phyloP scores from a whole-genome alignment of 371 early-diverging fungal species.

The Rhizopus sp. region DNA sequence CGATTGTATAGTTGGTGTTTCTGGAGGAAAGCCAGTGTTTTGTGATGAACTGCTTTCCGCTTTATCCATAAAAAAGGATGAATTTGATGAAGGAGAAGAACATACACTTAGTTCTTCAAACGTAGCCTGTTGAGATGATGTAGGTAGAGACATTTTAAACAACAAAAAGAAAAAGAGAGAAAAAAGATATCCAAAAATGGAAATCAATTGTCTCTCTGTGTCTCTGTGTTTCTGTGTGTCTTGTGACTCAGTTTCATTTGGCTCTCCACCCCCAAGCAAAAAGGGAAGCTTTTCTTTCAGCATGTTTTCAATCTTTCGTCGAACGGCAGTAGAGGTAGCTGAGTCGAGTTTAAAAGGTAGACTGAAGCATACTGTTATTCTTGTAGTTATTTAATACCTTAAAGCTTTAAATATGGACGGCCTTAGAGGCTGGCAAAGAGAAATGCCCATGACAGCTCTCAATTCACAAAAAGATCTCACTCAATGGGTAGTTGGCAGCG shows the following conservation, averaged over 20 bases:
- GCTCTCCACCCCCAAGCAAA: neutral
- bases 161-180: neutral
- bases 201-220: neutral
- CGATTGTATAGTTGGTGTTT: slow-evolving; percentile 26
- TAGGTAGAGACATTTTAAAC: slow-evolving; percentile 1
- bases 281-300: neutral
- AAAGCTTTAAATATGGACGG: slow-evolving; percentile 49
- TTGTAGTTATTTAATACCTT: neutral
- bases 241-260: neutral
- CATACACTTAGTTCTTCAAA: neutral
- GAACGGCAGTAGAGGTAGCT: slow-evolving; percentile 52
- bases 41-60: slow-evolving; percentile 18
- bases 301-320: slow-evolving; percentile 56
- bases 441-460: slow-evolving; percentile 67
- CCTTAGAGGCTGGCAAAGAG: slow-evolving; percentile 63
- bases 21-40: slow-evolving; percentile 33
- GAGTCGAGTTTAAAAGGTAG: slow-evolving; percentile 57
- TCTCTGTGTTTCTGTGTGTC: neutral
- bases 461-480: slow-evolving; percentile 60
- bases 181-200: neutral
- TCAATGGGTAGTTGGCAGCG: slow-evolving; percentile 84
- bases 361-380: neutral
- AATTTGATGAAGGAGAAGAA: slow-evolving; percentile 58
- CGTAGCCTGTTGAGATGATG: neutral
- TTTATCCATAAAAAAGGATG: slow-evolving; percentile 27